These are phyloP conservation scores for Corynascus novoguineensis DNA, from an alignment of 495 filamentous ascomycete species.

Conservation along the genomic window DNA sequence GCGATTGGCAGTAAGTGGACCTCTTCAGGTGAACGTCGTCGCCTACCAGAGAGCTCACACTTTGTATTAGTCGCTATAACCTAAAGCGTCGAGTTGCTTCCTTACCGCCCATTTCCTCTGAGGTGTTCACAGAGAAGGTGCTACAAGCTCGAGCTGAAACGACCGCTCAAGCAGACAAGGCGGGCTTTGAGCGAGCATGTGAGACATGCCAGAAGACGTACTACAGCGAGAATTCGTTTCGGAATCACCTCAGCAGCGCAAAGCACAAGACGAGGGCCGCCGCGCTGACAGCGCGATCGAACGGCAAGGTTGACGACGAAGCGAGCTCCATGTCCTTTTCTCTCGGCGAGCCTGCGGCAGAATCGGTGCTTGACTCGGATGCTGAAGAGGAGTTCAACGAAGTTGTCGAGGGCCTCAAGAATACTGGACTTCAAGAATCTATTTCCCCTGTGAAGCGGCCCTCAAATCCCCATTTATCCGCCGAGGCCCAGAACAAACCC, in stretches of 20 bases:
- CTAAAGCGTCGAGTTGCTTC: constrained; percentile 92
- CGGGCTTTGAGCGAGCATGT: constrained; percentile 80
- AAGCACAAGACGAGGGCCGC: constrained; percentile 74
- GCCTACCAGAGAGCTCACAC: constrained; percentile 15
- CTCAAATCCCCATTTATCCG: constrained; percentile 52
- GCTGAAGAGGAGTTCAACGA: constrained; percentile 71
- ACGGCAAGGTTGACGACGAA: constrained; percentile 53
- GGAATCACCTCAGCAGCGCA: constrained; percentile 85
- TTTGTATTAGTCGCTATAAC: constrained; percentile 77
- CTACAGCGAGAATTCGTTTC: constrained; percentile 91
- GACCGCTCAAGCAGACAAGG: constrained; percentile 78
- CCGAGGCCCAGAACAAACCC: constrained; percentile 38
- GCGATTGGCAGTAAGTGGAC: constrained; percentile 91
- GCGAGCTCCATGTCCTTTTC: constrained; percentile 87
- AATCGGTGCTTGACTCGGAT: constrained; percentile 52
- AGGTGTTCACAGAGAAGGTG: constrained; percentile 94
- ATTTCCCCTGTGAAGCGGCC: constrained; percentile 51
- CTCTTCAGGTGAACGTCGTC: not conserved
- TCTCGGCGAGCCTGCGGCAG: constrained; percentile 62
- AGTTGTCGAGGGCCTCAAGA: constrained; percentile 72
- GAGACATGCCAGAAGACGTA: constrained; percentile 83
- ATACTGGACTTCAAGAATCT: constrained; percentile 60
- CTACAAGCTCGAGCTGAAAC: constrained; percentile 83
- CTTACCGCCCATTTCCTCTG: constrained; percentile 84
- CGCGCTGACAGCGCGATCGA: constrained; percentile 26